Conservation (phyloP, 2,329 filamentous ascomycete species). For the Aspergillus terreus region DNA sequence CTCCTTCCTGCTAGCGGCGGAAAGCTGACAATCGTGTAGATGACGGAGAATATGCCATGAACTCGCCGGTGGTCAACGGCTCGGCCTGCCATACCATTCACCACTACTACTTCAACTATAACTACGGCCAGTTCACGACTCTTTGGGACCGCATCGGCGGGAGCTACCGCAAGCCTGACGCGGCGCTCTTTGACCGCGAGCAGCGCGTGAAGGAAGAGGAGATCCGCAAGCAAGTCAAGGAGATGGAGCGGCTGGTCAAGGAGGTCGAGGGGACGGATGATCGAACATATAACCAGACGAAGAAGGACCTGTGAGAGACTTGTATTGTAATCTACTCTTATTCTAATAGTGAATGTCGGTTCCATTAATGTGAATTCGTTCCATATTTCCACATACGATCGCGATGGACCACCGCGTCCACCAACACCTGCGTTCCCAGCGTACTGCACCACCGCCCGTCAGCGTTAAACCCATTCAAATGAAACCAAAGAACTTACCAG, state of each 20-base stretch:
- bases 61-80: conserved; percentile 84
- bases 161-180: conserved; percentile 44
- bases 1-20: neutral
- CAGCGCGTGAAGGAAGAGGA: conserved; percentile 8
- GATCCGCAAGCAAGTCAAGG: conserved; percentile 7
- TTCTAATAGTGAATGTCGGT: neutral
- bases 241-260: conserved; percentile 11
- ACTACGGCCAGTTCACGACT: conserved; percentile 93
- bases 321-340: neutral
- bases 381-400: conserved; percentile 11
- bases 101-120: conserved; percentile 84
- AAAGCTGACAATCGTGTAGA: conserved; percentile 37
- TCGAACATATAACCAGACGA: conserved; percentile 6
- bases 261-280: conserved; percentile 13
- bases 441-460: conserved; percentile 18
- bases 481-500: conserved; percentile 20
- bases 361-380: no score
- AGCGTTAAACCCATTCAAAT: neutral
- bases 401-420: conserved; percentile 44
- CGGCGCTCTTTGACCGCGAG: conserved; percentile 8
- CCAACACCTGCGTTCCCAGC: conserved; percentile 42
- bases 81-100: conserved; percentile 95
- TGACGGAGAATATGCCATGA: conserved; percentile 87
- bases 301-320: conserved; percentile 3
- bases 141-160: conserved; percentile 85